Evolutionary conservation across 352 stramenopile genomes (phyloP), one percentile per base, ranked within the genome.

Genomic region (Saprolegnia parasitica): DNA sequence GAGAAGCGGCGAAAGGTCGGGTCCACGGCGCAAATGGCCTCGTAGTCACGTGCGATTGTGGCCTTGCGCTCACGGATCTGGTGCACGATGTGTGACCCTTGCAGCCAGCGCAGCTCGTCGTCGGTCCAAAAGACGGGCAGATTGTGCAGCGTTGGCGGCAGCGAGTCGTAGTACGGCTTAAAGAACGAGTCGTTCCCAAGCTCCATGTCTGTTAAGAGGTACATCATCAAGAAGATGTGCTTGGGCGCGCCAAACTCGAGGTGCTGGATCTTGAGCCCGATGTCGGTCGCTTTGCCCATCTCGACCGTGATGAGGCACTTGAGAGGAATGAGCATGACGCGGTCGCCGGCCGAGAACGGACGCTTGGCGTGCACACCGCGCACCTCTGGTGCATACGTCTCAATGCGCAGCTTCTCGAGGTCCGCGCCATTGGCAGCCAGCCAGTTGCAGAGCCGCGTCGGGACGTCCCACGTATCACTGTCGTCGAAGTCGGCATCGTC

Each of bases 211-310:
- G 92, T 98, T 15, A 99, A 82, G 37, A 99, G 76, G 77, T 98
- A 99, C 72, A 99, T 92, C 94, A 99, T 99, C 61, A 99, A 87
- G 77, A 98, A 99, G 65, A 99, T 98, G 80, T 99, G 97, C 81
- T 99, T 99, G 65, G 97, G 96, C 24, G 97, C 97, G 72, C 98
- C 96, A 55, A 99, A 91, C 74, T 98, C 92, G 26, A 99, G 74
- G 68, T 97, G 95, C 26, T 99, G 76, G 62, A 99, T 90, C 65
- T 95, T 89, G 58, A 95, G 88, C 18, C 97, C 96, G 54, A 99
- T 97, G 37, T 93, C 88, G 39, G 96, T 98, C 56, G 88, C 83
- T 80, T 99, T 98, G 75, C 97, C 97, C 97, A 99, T 99, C 83
- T 99, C 96, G 23, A 99, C 97, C 15, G 97, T 99, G 68, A 99